Percentiles rank a stretch among this genome's conserved stretches.
Evolutionary conservation across 2,329 filamentous ascomycete genomes (phyloP).

Genomic region (Monosporascus sp.): DNA sequence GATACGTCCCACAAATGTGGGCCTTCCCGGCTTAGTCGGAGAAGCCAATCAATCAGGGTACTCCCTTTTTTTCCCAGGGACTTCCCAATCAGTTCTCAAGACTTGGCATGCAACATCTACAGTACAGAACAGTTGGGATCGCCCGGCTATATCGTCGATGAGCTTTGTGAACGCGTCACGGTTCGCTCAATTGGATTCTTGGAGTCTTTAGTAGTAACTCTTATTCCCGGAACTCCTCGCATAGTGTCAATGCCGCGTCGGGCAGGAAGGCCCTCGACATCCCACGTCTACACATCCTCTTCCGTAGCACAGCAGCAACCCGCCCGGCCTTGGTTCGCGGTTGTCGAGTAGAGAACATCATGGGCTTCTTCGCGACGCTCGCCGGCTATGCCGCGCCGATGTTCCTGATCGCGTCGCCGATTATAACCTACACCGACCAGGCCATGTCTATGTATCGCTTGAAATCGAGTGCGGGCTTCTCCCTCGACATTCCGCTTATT

Average conservation of each 20-base stretch:
- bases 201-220: too few relatives aligned
- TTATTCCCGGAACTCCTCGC: too few relatives aligned
- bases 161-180: neutral
- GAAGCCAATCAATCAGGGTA: too few relatives aligned
- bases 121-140: neutral
- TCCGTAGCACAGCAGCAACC: too few relatives aligned
- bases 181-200: neutral
- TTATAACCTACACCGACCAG: slow-evolving; percentile 63
- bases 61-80: neutral
- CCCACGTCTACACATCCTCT: too few relatives aligned
- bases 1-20: neutral
- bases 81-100: neutral
- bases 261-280: too few relatives aligned
- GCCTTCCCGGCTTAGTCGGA: neutral
- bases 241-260: too few relatives aligned
- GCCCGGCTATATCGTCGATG: neutral
- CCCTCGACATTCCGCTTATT: slow-evolving; percentile 66
- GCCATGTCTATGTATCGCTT: slow-evolving; percentile 59
- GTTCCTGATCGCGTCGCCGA: slow-evolving; percentile 59
- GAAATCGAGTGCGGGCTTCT: slow-evolving; percentile 64
- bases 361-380: slow-evolving; percentile 42
- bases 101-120: neutral
- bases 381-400: slow-evolving; percentile 56
- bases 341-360: slow-evolving; percentile 10
- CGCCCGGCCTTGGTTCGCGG: too few relatives aligned